These are phyloP conservation scores for Cercospora sojina DNA, from an alignment of 2,329 filamentous ascomycete species.

Conservation along the genomic window DNA sequence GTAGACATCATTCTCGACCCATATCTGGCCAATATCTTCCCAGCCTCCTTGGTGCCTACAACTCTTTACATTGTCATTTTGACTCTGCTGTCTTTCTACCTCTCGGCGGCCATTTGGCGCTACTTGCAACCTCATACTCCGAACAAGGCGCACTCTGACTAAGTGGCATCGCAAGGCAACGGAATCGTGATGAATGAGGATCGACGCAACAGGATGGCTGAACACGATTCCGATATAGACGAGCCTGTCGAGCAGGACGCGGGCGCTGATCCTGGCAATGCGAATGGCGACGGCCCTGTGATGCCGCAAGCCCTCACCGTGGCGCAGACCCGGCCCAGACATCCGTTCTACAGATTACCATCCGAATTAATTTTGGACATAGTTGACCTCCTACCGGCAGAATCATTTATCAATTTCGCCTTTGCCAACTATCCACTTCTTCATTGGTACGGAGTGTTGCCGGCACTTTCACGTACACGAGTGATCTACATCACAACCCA, in stretches of 20 bases:
- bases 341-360: constrained; percentile 45
- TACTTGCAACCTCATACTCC: constrained; percentile 24
- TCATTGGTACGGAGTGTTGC: constrained; percentile 40
- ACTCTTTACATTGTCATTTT: constrained; percentile 66
- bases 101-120: constrained; percentile 49
- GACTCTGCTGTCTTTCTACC: constrained; percentile 53
- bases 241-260: background rate
- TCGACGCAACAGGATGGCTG: background rate
- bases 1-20: constrained; percentile 85
- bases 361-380: constrained; percentile 50
- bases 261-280: background rate
- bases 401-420: constrained; percentile 47
- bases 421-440: constrained; percentile 50
- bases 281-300: background rate
- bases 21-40: constrained; percentile 75
- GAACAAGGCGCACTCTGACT: constrained; percentile 32
- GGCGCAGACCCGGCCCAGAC: constrained; percentile 20
- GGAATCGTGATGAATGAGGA: background rate
- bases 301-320: constrained; percentile 9
- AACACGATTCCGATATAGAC: background rate
- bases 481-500: constrained; percentile 35
- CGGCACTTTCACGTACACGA: constrained; percentile 34
- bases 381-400: constrained; percentile 42
- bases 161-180: constrained; percentile 9
- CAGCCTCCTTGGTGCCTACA: constrained; percentile 72